phyloP scores from a whole-genome alignment of 805 yeast genomes.

The Candida ponderosae region DNA sequence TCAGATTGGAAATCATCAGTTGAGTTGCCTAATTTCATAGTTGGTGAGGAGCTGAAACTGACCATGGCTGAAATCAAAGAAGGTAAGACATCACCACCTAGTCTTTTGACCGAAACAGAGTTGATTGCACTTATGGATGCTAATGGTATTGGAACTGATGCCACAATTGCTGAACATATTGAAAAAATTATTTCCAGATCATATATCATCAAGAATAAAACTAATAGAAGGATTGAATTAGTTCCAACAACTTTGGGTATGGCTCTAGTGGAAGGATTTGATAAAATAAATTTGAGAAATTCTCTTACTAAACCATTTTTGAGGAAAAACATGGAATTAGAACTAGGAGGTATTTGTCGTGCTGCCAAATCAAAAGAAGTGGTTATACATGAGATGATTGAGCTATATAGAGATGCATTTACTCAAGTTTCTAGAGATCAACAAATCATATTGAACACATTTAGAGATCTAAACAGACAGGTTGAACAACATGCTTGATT shows the following conservation, averaged over 20 bases:
- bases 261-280: conserved; percentile 84
- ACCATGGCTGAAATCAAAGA: conserved; percentile 50
- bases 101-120: conserved; percentile 84
- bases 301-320: conserved; percentile 86
- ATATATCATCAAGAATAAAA: conserved; percentile 47
- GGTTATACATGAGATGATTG: conserved; percentile 48
- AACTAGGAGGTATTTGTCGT: conserved; percentile 57
- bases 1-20: conserved; percentile 65
- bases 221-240: conserved; percentile 34
- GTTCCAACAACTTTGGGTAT: conserved; percentile 81
- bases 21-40: conserved; percentile 53
- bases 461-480: conserved; percentile 5
- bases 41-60: conserved; percentile 52
- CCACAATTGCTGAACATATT: conserved; percentile 97
- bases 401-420: conserved; percentile 56
- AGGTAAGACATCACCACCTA: conserved; percentile 80
- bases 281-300: conserved; percentile 62
- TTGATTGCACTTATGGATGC: conserved; percentile 90
- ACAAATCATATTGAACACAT: conserved; percentile 27
- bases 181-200: conserved; percentile 65
- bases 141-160: conserved; percentile 98
- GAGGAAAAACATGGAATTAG: conserved; percentile 65
- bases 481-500: no score
- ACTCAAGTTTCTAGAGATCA: conserved; percentile 36
- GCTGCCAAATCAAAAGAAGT: conserved; percentile 47